These are phyloP conservation scores for Cutaneotrichosporon sp. DNA, from an alignment of 1,284 basidiomycete species.

Conservation along the genomic window DNA sequence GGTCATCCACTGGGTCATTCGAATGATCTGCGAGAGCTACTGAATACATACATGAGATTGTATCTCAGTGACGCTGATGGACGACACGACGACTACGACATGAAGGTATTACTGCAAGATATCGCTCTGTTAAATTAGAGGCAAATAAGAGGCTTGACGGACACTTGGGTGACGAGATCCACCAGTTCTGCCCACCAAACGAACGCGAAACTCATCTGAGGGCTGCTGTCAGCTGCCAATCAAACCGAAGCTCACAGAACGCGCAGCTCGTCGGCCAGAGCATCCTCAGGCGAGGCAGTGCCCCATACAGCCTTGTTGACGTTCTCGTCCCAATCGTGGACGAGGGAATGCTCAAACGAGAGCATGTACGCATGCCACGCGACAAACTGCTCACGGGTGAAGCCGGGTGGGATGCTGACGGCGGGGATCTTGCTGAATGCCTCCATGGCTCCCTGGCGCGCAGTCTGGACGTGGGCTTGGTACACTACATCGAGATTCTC, in stretches of 20 bases:
- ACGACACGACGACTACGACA: too few relatives aligned
- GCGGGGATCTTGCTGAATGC: slow-evolving; percentile 10
- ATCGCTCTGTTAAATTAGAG: too few relatives aligned
- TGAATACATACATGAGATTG: too few relatives aligned
- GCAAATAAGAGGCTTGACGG: not conserved
- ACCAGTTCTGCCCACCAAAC: slow-evolving; percentile 38
- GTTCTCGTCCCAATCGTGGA: slow-evolving; percentile 30
- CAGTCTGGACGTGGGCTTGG: slow-evolving; percentile 18
- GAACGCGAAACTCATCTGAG: slow-evolving; percentile 45
- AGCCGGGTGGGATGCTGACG: not conserved
- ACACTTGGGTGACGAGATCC: slow-evolving; percentile 17
- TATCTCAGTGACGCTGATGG: too few relatives aligned
- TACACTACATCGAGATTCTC: slow-evolving; percentile 37
- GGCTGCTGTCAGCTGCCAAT: slow-evolving; percentile 20
- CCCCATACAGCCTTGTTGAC: slow-evolving; percentile 11
- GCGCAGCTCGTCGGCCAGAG: slow-evolving; percentile 16
- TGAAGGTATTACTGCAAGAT: too few relatives aligned
- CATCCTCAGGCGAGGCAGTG: slow-evolving; percentile 1
- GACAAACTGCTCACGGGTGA: slow-evolving; percentile 26
- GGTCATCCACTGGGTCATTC: slow-evolving; percentile 2
- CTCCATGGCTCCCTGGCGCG: slow-evolving; percentile 24
- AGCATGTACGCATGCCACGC: slow-evolving; percentile 39
- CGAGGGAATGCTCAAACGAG: slow-evolving; percentile 32
- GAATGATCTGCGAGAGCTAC: not conserved
- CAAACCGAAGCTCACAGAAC: slow-evolving; percentile 17